phyloP scores from a whole-genome alignment of 1,284 basidiomycete species.

The Cronartium ribicola region DNA sequence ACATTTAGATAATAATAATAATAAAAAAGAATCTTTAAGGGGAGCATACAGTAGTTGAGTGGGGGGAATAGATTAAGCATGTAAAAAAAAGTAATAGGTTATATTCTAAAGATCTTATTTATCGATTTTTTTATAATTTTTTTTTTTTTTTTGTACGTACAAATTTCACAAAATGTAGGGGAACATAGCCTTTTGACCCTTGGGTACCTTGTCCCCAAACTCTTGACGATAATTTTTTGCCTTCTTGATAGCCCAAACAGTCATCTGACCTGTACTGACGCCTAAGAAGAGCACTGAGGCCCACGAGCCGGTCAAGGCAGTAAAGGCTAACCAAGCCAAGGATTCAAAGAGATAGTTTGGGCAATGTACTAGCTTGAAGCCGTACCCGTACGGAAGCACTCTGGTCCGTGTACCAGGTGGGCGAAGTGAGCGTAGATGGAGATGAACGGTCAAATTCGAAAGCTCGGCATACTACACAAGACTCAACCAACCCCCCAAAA shows the following conservation, averaged over 20 bases:
- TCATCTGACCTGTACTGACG: conserved; percentile 70
- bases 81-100: neutral
- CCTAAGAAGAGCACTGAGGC: conserved; percentile 69
- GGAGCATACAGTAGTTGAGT: neutral
- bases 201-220: conserved; percentile 80
- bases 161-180: conserved; percentile 62
- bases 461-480: conserved; percentile 69
- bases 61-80: neutral
- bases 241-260: conserved; percentile 85
- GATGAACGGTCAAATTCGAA: conserved; percentile 79
- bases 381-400: conserved; percentile 71
- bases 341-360: conserved; percentile 96
- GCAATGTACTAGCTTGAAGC: conserved; percentile 77
- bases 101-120: no score
- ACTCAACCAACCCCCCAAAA: neutral
- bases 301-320: conserved; percentile 63
- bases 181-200: conserved; percentile 70
- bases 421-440: conserved; percentile 75
- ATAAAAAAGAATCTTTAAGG: no score
- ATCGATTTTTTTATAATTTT: no score
- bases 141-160: no score
- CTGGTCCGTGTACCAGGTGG: conserved; percentile 74
- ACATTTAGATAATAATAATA: no score
- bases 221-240: conserved; percentile 86
- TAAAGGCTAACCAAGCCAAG: conserved; percentile 70